Evolutionary conservation across 805 yeast genomes (phyloP).

Genomic region (Yamadazyma kitorensis): DNA sequence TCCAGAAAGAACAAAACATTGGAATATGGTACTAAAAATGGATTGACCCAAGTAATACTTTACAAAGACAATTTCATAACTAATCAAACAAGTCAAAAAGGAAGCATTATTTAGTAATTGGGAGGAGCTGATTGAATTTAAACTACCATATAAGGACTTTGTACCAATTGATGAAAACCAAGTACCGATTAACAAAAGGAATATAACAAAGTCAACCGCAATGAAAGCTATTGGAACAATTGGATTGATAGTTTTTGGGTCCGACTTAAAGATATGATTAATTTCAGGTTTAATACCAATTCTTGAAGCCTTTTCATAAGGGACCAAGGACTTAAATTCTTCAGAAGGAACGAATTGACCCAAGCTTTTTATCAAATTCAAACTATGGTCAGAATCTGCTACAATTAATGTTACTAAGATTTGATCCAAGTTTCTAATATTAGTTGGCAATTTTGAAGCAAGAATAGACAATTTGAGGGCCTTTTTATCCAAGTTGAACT

Average conservation of each 20-base stretch:
- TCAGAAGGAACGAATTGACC: constrained; percentile 30
- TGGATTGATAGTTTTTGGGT: constrained; percentile 52
- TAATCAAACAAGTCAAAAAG: constrained; percentile 47
- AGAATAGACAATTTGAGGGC: constrained; percentile 23
- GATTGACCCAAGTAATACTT: constrained; percentile 58
- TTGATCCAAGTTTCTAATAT: constrained; percentile 30
- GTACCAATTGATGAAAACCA: constrained; percentile 35
- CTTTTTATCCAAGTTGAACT: constrained; percentile 16
- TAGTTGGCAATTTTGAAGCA: constrained; percentile 31
- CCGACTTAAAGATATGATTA: constrained; percentile 54
- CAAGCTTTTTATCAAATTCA: constrained; percentile 24
- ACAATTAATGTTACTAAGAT: constrained; percentile 30
- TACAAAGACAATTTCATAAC: constrained; percentile 52
- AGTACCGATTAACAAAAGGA: constrained; percentile 40
- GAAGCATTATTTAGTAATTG: constrained; percentile 38
- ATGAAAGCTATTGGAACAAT: constrained; percentile 52
- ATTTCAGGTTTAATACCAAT: constrained; percentile 59
- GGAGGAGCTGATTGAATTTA: constrained; percentile 31
- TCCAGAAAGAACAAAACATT: constrained; percentile 46
- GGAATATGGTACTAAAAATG: constrained; percentile 56
- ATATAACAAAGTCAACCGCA: constrained; percentile 39
- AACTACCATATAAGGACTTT: constrained; percentile 22
- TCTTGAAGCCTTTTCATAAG: constrained; percentile 28
- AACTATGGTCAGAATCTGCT: constrained; percentile 20
- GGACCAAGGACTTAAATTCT: constrained; percentile 21